Evolutionary conservation across 164 flowering plant genomes (phyloP), one percentile per base, ranked within the genome.

Genomic region (Vitis amurensis): DNA sequence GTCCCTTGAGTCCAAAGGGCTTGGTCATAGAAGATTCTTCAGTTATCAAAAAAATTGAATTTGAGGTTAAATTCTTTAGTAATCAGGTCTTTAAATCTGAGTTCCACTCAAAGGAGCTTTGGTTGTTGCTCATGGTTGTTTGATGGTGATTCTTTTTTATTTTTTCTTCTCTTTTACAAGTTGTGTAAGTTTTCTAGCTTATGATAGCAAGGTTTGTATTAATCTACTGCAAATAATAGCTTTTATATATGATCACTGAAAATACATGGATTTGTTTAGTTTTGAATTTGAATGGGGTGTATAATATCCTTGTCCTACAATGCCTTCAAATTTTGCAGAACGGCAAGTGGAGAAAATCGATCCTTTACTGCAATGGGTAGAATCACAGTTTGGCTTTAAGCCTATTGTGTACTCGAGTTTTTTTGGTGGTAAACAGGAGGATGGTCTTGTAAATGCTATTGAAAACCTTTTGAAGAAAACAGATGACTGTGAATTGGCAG

Each of bases 381-480:
- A 87, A 68, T 83, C 88, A 19, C 93, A 91, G 76, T 93, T 93
- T 68, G 97, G 99, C 31, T 80, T 82, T 72, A 90, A 86, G 86
- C 97, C 99, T 67, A 77, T 76, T 14, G 87, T 93, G 23, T 81
- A 89, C 85, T 73, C 96, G 4, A 87, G 92, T 73, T 77, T 90
- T 68, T 93, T 93, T 81, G 98, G 98, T 61, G 98, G 97, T 48
- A 91, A 90, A 83, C 98, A 95, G 74, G 96, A 85, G 27, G 89
- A 88, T 47, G 92, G 89, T 67, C 91, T 91, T 14, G 79, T 81
- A 4, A 82, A 83, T 31, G 94, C 94, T 15, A 59, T 95, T 48
- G 89, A 86, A 70, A 79, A 72, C 67, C 70, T 87, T 75, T 80
- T 95, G n/a, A 88, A 88, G 78, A 87, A 77, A 64, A 82, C 89